A percentile compares a stretch with the other conserved stretches of the same genome.
Conservation (phyloP, 2,329 filamentous ascomycete species). For the Rhexocercosporidium sp. region DNA sequence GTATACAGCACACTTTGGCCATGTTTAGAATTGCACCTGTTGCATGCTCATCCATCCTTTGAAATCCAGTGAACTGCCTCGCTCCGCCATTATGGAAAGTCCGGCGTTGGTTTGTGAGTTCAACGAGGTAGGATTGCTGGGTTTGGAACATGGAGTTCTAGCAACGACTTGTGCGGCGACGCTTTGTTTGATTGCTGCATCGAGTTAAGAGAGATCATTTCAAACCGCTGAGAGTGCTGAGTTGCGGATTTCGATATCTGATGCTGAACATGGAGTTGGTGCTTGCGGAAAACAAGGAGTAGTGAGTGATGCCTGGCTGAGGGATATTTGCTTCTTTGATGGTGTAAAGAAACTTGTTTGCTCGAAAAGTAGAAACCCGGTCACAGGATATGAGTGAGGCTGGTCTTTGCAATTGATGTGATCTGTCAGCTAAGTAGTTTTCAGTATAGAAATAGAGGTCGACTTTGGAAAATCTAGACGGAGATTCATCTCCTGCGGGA, state of each 20-base stretch:
- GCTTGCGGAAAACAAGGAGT: neutral
- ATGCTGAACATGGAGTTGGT: neutral
- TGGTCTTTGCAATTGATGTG: neutral
- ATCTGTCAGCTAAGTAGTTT: neutral
- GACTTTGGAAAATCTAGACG: too few species aligned
- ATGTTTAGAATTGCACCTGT: neutral
- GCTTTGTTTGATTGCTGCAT: neutral
- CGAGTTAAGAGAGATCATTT: neutral
- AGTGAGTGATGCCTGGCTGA: neutral
- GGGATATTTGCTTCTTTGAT: neutral
- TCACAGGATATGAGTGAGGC: too few species aligned
- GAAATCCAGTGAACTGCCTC: neutral
- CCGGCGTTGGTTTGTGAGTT: neutral
- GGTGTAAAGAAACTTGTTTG: neutral
- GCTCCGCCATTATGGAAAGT: neutral
- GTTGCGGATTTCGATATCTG: neutral
- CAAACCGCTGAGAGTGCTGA: neutral
- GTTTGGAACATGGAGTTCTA: neutral
- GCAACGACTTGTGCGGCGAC: neutral
- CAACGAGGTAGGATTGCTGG: neutral
- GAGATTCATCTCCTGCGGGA: neutral
- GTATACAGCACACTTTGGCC: conserved; percentile 3
- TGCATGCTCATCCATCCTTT: neutral
- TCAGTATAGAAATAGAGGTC: neutral
- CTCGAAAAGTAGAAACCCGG: neutral